Base-by-base conservation (phyloP, 2,329 filamentous ascomycete species). In the Lachnellula hyalina region DNA sequence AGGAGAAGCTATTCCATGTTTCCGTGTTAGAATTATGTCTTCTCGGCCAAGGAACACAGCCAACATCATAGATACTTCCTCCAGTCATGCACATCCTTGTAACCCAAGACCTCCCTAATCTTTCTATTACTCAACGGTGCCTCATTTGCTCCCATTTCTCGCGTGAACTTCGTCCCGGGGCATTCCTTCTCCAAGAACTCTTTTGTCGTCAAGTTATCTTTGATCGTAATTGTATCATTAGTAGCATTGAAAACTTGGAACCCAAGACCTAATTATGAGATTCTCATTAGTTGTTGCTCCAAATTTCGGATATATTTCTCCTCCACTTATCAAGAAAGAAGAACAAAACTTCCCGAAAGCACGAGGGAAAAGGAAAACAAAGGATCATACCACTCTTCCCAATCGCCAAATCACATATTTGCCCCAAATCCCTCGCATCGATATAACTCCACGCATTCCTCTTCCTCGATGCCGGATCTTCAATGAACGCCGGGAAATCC, bases 171-270 rank as follows among this genome's bases (percentile, higher is more conserved):
- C 14, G 75, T 77, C 19, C 74, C 70, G 0, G 81, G 80, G 52
- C 73, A 77, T 9, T 69, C 69, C 62, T 76, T 72, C 62, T 75
- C 70, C 52, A 85, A 62, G 55, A 84, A 81, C 54, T 79, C 73
- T 44, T 69, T 70, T 0, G 80, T 83, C 0, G 78, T 76, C 45
- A 53, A 11, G 7, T 46, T 52, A 21, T 73, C 67, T 8, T 71
- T 74, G 3, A 77, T 77, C 0, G 82, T 85, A 48, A 84, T 84
- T 2, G 74, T 79, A 62, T 83, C 76, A 62, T 86, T 86, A 0
- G 81, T 83, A 1, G 81, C 82, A 63, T 86, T 86, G 68, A 85
- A 86, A 0, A 85, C 70, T 63, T 85, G 81, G 61, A 83, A 86
- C 0, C 82, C 82, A 9, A 86, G 63, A 0, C 79, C 81, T 63